Evolutionary conservation across 192 early-diverging fungal species (phyloP), one percentile per base, ranked within the genome.

Genomic region (Gamsiella multidivaricata): DNA sequence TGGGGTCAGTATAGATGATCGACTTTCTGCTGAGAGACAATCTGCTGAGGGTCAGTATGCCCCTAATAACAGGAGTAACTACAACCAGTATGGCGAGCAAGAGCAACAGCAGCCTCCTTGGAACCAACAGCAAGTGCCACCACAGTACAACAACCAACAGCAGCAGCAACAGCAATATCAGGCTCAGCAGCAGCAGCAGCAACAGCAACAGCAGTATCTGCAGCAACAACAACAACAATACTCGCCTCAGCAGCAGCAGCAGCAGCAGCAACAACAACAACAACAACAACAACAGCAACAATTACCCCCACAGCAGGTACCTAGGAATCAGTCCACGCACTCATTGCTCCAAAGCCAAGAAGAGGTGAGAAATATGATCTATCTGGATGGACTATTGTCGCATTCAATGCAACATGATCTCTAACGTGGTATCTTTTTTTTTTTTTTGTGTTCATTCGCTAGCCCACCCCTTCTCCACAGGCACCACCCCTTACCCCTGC

Each of bases 31-130:
- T 12, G 73, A 76, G 36, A 25, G 73, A 22, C 51, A 37, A 28
- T 76, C 73, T 5, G 73, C 65, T 25, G 73, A 76, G 4, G 73
- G 64, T n/a, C 73, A 67, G 17, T 57, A 67, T 31, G 4, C 32
- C 5, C 10, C 51, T 14, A 39, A 37, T 25, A 32, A 20, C 23
- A 43, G 65, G n/a, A 46, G 29, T 10, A 67, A 76, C 42, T 54
- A 60, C 55, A 73, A 52, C 25, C 62, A 61, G 32, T 54, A 54
- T 54, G 29, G 26, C 8, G 68, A 70, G 25, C 51, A 63, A 18
- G 60, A 61, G 15, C 41, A 61, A 18, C 59, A 54, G 20, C 45
- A 61, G 28, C 17, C 5, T 5, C 41, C 52, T 1, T 58, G 47
- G 37, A 23, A 43, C 18, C 47, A 61, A 14, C 57, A 45, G 18